Base-by-base conservation (phyloP, 768 basidiomycete genomes). In the Trametes punicea region DNA sequence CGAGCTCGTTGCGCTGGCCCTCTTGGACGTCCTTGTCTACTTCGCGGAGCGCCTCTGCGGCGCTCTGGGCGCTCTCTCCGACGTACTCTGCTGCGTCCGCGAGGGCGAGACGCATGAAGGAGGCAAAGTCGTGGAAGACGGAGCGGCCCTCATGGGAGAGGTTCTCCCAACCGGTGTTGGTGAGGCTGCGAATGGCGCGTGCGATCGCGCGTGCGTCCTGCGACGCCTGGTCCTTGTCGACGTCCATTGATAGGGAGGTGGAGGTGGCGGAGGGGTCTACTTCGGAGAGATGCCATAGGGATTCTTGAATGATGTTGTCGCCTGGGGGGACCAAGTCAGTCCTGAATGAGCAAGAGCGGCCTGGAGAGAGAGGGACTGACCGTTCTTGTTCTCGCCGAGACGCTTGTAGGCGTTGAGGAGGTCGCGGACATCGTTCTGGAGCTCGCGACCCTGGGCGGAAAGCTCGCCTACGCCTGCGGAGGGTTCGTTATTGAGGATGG, bases 1-100 rank as follows among this genome's bases (percentile, higher is more conserved):
- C 87, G 0, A 82, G 63, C 21, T 75, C 68, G 59, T 83, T 82
- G 44, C 85, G 73, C 64, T 85, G 74, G 4, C 87, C 87, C 2
- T 76, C 71, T 60, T 84, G 79, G 0, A 88, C 81, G 33, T 81
- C 80, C 6, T 74, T 65, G 50, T 89, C 87, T 2, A 83, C 69
- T 5, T 75, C 69, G 15, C 85, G 74, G 2, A 90, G 69, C 16
- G 68, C 70, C 30, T 81, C 71, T 52, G 85, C 86, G 0, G 82
- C 76, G 1, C 64, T 59, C 3, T 74, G 71, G 0, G 86, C 88
- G 47, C 75, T 73, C 0, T 67, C 62, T 60, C 87, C 81, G 18
- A 88, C 56, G 16, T 77, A 68, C 48, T 85, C 85, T 0, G 86
- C 85, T 0, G 81, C 78, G 52, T 89, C 85, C 0, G 87, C 85